These are phyloP conservation scores for Trypanosomatidae sp. DNA, from an alignment of 208 protist species.

Conservation along the genomic window DNA sequence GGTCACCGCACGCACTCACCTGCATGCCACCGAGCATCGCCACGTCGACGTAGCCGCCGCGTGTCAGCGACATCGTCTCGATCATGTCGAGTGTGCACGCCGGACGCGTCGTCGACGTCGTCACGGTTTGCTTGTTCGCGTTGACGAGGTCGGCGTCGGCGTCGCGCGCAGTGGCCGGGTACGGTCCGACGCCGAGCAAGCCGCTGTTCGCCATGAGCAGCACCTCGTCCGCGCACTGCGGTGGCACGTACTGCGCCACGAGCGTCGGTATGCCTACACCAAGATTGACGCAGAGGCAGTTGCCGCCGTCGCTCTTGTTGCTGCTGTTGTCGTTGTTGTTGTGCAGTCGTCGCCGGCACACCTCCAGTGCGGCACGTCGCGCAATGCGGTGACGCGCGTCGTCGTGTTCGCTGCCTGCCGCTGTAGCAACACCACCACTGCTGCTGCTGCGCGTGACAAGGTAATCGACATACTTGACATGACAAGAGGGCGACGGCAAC, in stretches of 20 bases:
- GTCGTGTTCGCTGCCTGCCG: slow-evolving; percentile 2
- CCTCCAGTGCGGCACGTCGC: slow-evolving; percentile 86
- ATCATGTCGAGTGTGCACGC: slow-evolving; percentile 58
- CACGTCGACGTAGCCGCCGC: slow-evolving; percentile 88
- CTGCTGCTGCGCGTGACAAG: slow-evolving; percentile 7
- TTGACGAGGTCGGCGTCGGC: slow-evolving; percentile 92
- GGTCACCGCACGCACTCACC: slow-evolving; percentile 80
- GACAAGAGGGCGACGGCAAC: slow-evolving; percentile 6
- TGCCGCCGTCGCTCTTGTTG: too few relatives aligned
- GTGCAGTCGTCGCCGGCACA: too few relatives aligned
- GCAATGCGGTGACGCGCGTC: slow-evolving; percentile 78
- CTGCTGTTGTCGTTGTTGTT: too few relatives aligned
- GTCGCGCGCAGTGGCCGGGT: slow-evolving; percentile 36
- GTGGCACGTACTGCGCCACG: slow-evolving; percentile 68
- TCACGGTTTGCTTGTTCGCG: slow-evolving; percentile 93
- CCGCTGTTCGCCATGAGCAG: slow-evolving; percentile 84
- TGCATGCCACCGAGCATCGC: slow-evolving; percentile 91
- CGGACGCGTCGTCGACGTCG: slow-evolving; percentile 48
- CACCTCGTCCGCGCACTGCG: slow-evolving; percentile 55
- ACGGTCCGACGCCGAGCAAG: slow-evolving; percentile 84
- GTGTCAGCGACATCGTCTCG: slow-evolving; percentile 91
- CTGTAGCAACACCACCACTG: neutral
- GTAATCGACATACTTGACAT: slow-evolving; percentile 10
- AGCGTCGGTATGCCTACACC: slow-evolving; percentile 95
- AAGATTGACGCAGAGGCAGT: slow-evolving; percentile 93